Evolutionary conservation across 2,329 filamentous ascomycete genomes (phyloP), one percentile per base, ranked within the genome.

Genomic region (Trichophyton verrucosum): DNA sequence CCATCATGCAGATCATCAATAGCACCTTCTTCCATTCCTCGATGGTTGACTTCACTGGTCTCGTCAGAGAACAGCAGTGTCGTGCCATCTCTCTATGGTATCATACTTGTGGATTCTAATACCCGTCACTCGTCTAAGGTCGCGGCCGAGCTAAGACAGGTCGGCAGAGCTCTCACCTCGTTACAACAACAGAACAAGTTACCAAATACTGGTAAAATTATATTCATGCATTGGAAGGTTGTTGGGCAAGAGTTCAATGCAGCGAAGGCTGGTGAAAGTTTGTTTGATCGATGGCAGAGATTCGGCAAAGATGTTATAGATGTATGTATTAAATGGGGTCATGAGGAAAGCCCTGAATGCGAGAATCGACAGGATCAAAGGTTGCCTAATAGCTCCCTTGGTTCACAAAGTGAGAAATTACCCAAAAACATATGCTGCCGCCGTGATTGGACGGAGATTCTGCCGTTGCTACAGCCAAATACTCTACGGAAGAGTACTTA

Each of bases 251-350:
- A 20, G 27, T 60, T 57, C 9, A 20, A 49, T 49, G 40, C 44
- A 2, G 47, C 57, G n/a, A 36, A 36, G 9, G 11, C 57, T 8
- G 44, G 44, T 15, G 57, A 49, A 36, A 1, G 8, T 9, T 49
- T 59, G 15, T 17, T 62, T 1, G 61, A 65, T 2, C 68, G 67
- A 1, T 75, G 73, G 71, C 61, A 65, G 9, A 59, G 61, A 30
- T 65, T 72, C 15, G 68, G 67, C 22, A 65, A 60, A 36, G 62
- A 65, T 6, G 68, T 70, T 38, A 74, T 71, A 55, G 73, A 71
- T 46, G 72, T 71, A 2, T 73, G 68, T 60, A 61, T 76, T 24
- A 65, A 63, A 27, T 73, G 72, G 71, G 61, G 62, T 30, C 53
- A 58, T 22, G 62, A 58, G 6, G 24, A 24, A 9, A 4, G 30